Conservation (phyloP, 495 filamentous ascomycete genomes). For the Staphylotrichum tortipilum region DNA sequence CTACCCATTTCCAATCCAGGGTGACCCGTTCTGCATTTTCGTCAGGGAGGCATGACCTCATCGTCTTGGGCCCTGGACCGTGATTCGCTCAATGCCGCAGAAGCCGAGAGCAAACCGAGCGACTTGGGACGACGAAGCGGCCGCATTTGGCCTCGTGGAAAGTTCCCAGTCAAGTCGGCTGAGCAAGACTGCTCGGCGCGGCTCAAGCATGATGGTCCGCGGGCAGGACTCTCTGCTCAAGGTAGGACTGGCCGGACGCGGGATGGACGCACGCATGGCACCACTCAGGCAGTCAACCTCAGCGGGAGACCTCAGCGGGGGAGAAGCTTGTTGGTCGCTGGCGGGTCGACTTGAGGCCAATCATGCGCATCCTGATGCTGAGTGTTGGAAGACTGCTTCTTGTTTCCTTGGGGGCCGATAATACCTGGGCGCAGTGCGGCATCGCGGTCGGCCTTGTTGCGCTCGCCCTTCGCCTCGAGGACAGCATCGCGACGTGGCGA, state of each 20-base stretch:
- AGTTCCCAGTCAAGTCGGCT: constrained; percentile 10
- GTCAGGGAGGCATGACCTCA: constrained; percentile 9
- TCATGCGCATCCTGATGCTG: no score
- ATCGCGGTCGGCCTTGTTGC: no score
- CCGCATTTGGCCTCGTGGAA: constrained; percentile 12
- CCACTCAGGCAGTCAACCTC: background rate
- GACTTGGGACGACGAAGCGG: constrained; percentile 7
- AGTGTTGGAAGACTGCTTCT: no score
- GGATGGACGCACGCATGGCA: background rate
- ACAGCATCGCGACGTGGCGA: no score
- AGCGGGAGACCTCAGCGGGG: background rate
- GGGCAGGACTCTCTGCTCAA: background rate
- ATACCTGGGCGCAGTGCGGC: no score
- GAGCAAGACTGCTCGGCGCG: constrained; percentile 8
- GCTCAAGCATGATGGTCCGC: constrained; percentile 5
- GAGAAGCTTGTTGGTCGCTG: no score
- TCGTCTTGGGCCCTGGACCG: background rate
- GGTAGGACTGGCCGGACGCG: background rate
- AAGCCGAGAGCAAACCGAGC: background rate
- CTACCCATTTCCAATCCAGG: background rate
- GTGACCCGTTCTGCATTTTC: background rate
- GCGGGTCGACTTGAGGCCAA: no score
- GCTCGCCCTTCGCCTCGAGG: no score
- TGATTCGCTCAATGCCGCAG: background rate
- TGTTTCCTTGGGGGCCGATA: no score